Conservation (phyloP, 148 eudicot genomes). For the Limonium bicolor region DNA sequence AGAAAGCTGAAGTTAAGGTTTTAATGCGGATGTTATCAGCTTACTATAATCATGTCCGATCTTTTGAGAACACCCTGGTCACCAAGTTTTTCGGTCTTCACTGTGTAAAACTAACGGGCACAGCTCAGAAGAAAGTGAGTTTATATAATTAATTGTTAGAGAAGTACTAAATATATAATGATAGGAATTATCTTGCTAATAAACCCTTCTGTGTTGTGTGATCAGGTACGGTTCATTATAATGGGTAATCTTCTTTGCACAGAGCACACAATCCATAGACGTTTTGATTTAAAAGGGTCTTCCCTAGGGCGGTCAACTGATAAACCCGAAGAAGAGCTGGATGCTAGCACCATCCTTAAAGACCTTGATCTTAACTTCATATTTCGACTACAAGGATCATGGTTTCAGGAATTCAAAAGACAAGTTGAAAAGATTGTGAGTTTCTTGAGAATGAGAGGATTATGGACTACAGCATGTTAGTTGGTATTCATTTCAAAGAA, state of each 20-base stretch:
- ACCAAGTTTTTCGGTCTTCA: slow-evolving; percentile 7
- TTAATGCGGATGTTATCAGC: slow-evolving; percentile 6
- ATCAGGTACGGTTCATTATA: slow-evolving; percentile 30
- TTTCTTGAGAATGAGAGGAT: slow-evolving; percentile 50
- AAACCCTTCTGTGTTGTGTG: neutral
- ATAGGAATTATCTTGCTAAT: neutral
- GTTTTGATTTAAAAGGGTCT: slow-evolving; percentile 35
- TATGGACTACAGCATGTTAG: slow-evolving; percentile 64
- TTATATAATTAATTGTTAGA: neutral
- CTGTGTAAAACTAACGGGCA: slow-evolving; percentile 4
- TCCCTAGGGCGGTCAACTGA: slow-evolving; percentile 27
- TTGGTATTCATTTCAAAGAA: slow-evolving; percentile 39
- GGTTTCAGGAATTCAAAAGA: slow-evolving; percentile 29
- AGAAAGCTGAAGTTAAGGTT: slow-evolving; percentile 40
- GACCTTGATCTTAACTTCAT: slow-evolving; percentile 30
- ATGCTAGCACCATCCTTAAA: slow-evolving; percentile 25
- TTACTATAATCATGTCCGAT: slow-evolving; percentile 2
- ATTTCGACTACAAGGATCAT: slow-evolving; percentile 18
- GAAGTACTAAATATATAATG: neutral
- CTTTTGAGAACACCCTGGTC: slow-evolving; percentile 3
- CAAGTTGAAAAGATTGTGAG: slow-evolving; percentile 50
- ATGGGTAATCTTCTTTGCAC: slow-evolving; percentile 32
- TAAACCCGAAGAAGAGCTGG: slow-evolving; percentile 25
- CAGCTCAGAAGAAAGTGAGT: slow-evolving; percentile 3
- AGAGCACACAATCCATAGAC: slow-evolving; percentile 22